Evolutionary conservation across 345 rosid species (phyloP), one percentile per base, ranked within the genome.

Genomic region (Crucihimalaya himalaica): DNA sequence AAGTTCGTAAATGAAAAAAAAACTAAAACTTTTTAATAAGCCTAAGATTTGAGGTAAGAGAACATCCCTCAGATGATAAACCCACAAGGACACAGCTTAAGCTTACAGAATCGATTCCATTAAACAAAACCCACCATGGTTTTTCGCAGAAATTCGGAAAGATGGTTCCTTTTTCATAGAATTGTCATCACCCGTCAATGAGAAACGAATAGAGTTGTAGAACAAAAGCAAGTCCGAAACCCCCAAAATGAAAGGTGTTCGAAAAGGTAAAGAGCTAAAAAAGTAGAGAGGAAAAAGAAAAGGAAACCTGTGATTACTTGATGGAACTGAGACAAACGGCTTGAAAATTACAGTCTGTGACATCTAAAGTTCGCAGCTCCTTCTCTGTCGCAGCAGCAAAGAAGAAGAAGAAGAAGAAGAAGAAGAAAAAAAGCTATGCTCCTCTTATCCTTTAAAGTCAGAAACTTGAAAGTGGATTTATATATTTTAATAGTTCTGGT

Each of bases 231-330:
- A 57, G 13, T 64, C 35, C 25, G 4, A 7, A 13, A 16, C 35
- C 72, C 27, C 66, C 16, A 34, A 75, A 40, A 31, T 48, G 73
- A 60, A 13, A 62, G 27, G 10, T 6, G 42, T 50, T 59, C 46
- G 8, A 5, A 35, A 43, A 76, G 23, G 50, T 43, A 15, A 61
- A 28, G 63, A 55, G 23, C 42, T 43, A 15, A 61, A 28, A 53
- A 55, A 28, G 11, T 12, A n/a, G 16, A 15, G 21, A 32, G 15
- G 46, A 40, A 8, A 62, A 65, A 37, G 68, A 58, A 57, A 40
- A 71, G 48, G 68, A 71, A 77, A 77, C 81, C 81, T 77, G 68
- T 58, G 73, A 77, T 77, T 71, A 71, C 72, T 77, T 77, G 77
- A 71, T 25, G 77, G 81, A 77, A 77, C 72, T 58, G 81, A 77